phyloP scores from a whole-genome alignment of 208 protist species.

The Herpetomonas samuelpessoai region DNA sequence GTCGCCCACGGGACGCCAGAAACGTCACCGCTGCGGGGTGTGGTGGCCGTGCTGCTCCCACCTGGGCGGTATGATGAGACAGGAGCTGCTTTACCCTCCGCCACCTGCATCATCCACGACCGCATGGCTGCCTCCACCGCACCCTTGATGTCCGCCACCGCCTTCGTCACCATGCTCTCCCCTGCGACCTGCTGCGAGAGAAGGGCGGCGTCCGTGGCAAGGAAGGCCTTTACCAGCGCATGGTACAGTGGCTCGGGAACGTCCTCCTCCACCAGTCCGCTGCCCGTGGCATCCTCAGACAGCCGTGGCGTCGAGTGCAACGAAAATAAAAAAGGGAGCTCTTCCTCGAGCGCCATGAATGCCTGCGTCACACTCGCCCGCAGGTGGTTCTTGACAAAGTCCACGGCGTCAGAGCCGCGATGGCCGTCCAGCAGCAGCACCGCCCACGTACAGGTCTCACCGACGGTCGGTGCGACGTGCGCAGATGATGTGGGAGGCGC shows the following conservation, averaged over 20 bases:
- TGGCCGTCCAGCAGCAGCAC: conserved; percentile 30
- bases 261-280: background rate
- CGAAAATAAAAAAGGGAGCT: too few relatives aligned
- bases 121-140: too few relatives aligned
- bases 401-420: conserved; percentile 17
- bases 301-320: too few relatives aligned
- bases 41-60: too few relatives aligned
- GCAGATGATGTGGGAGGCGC: background rate
- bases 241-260: background rate
- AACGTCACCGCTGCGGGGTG: too few relatives aligned
- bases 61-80: too few relatives aligned
- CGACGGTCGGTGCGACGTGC: too few relatives aligned
- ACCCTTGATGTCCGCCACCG: background rate
- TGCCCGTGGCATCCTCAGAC: background rate
- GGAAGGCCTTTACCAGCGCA: background rate
- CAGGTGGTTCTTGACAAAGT: conserved; percentile 10
- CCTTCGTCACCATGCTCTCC: background rate
- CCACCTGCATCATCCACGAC: too few relatives aligned
- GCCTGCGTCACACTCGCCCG: background rate
- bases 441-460: too few relatives aligned
- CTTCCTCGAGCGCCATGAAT: too few relatives aligned
- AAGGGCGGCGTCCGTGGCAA: background rate
- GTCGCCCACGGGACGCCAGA: too few relatives aligned
- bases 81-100: too few relatives aligned
- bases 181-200: background rate